These are phyloP conservation scores for Arabidopsis arenosa DNA, from an alignment of 345 rosid species.

Conservation along the genomic window DNA sequence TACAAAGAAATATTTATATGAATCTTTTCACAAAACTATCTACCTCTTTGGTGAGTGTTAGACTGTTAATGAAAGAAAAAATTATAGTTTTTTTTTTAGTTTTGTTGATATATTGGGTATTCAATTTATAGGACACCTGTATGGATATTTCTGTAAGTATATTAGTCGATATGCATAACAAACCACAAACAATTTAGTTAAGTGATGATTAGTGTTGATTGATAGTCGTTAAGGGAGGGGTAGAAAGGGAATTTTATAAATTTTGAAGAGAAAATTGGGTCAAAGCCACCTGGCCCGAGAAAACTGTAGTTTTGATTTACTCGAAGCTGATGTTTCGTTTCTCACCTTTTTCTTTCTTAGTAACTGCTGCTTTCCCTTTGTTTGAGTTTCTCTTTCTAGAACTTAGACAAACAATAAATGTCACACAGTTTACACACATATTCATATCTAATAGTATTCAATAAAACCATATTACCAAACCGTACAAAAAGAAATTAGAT, in stretches of 20 bases:
- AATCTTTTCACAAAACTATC: neutral
- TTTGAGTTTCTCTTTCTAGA: slow-evolving; percentile 16
- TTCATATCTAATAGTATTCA: neutral
- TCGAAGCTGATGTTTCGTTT: slow-evolving; percentile 57
- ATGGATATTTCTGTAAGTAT: neutral
- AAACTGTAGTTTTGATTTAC: slow-evolving; percentile 71
- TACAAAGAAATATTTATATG: neutral
- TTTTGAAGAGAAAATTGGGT: slow-evolving; percentile 46
- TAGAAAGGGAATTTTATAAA: slow-evolving; percentile 21
- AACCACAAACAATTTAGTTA: neutral
- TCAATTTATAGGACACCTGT: neutral
- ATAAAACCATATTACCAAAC: neutral
- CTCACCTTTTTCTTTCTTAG: slow-evolving; percentile 38
- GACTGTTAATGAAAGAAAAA: neutral
- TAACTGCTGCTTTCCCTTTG: slow-evolving; percentile 43
- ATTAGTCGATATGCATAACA: neutral
- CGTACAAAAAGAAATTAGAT: neutral
- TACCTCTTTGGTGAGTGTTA: neutral
- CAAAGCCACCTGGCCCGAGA: slow-evolving; percentile 84
- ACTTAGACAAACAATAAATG: slow-evolving; percentile 31
- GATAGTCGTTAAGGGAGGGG: slow-evolving; percentile 9
- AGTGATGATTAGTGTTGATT: slow-evolving; percentile 16
- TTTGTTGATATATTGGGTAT: too few relatives aligned
- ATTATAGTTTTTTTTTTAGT: too few relatives aligned
- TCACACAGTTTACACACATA: slow-evolving; percentile 16